phyloP scores from a whole-genome alignment of 305 asterid species.

The Euphrasia arctica region DNA sequence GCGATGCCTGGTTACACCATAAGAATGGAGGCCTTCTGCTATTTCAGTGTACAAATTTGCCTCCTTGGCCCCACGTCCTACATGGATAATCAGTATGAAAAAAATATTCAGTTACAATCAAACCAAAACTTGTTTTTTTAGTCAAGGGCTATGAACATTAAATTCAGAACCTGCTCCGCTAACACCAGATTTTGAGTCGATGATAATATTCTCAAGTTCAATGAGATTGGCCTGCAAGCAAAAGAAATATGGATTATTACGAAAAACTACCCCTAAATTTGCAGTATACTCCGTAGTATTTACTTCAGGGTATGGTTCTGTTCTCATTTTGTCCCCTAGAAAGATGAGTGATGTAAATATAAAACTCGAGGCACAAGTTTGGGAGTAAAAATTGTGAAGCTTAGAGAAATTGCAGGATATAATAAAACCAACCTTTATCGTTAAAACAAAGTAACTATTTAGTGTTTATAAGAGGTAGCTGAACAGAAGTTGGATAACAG shows the following conservation, averaged over 20 bases:
- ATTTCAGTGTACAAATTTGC: constrained; percentile 89
- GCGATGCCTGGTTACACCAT: constrained; percentile 85
- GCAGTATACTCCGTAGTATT: no score
- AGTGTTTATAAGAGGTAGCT: constrained; percentile 62
- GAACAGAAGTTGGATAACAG: constrained; percentile 91
- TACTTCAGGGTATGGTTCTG: no score
- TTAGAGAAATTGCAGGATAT: no score
- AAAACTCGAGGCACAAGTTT: background rate
- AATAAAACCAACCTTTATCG: background rate
- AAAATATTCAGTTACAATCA: constrained; percentile 15
- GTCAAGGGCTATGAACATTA: constrained; percentile 14
- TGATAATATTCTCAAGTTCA: constrained; percentile 64
- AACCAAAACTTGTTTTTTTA: background rate
- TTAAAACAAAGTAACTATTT: background rate
- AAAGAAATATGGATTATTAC: background rate
- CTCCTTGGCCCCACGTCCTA: constrained; percentile 97
- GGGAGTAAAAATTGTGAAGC: no score
- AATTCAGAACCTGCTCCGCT: constrained; percentile 89
- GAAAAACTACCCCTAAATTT: background rate
- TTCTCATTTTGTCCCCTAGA: background rate
- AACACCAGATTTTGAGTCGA: constrained; percentile 94
- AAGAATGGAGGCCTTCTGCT: constrained; percentile 95
- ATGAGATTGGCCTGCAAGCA: constrained; percentile 74
- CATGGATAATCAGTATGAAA: constrained; percentile 22
- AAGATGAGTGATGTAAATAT: background rate